phyloP scores from a whole-genome alignment of 257 asterid genomes.

The Solanum tarijense region DNA sequence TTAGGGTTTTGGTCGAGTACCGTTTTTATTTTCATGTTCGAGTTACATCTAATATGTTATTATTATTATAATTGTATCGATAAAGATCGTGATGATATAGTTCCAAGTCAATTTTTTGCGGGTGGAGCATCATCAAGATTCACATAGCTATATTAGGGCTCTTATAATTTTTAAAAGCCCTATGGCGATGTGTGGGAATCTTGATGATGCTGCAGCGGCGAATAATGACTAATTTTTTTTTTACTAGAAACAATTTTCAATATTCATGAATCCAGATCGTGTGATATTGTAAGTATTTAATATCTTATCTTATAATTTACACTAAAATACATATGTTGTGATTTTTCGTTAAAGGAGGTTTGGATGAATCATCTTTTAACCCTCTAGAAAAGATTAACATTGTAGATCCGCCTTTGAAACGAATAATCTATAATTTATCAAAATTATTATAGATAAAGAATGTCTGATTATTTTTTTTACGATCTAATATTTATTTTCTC shows the following conservation, averaged over 20 bases:
- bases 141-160: constrained; percentile 32
- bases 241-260: background rate
- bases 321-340: background rate
- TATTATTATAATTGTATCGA: background rate
- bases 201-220: constrained; percentile 88
- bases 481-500: background rate
- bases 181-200: constrained; percentile 33
- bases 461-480: background rate
- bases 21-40: background rate
- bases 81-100: background rate
- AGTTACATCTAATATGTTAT: background rate
- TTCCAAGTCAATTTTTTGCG: constrained; percentile 33
- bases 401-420: background rate
- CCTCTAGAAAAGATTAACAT: background rate
- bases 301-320: background rate
- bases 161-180: background rate
- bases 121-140: constrained; percentile 70
- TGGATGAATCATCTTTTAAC: background rate
- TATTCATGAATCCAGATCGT: background rate
- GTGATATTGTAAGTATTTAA: background rate
- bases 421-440: background rate
- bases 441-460: background rate
- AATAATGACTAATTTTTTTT: constrained; percentile 21
- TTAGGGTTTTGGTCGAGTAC: background rate
- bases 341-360: background rate